Evolutionary conservation across 192 early-diverging fungal species (phyloP), one percentile per base, ranked within the genome.

Genomic region (Coemansia nantahalensis): DNA sequence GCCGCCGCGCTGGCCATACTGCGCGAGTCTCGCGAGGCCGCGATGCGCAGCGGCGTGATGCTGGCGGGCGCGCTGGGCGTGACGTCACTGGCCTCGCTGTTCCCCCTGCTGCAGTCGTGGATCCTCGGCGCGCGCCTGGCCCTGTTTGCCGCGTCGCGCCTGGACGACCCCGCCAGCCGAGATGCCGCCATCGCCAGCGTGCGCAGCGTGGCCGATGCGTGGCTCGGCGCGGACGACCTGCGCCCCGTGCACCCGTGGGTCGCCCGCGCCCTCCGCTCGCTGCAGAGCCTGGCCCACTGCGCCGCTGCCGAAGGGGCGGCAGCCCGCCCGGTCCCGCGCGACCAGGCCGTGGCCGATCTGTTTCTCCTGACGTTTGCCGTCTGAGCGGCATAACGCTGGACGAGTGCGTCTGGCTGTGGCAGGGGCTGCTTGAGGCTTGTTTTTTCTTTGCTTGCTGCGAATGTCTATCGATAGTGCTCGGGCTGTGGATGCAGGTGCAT

Each of bases 41-140:
- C 39, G 9, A 16, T 42, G 26, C 17, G 21, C 8, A 24, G 41
- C 16, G 59, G 59, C 15, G 59, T 61, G 16, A 53, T 23, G 22
- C 10, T 51, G 14, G 23, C 35, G 8, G 59, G 67, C 13, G 44
- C 54, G 23, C 50, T 70, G 23, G 59, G 59, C 0, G 64, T 38
- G 13, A 67, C 71, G 3, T 62, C 63, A 13, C 24, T 59, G 41
- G 42, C 71, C 5, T 17, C 31, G 24, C 47, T 75, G 42, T 75
- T 67, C 28, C 37, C 59, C 51, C 71, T 49, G 23, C 30, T 75
- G 34, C 71, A 75, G 56, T 66, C 71, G 37, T 75, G 71, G 71
- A 59, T 75, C 22, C 48, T 75, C 3, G 71, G 71, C 18, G 71
- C 71, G 23, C 71, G 64, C 8, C 42, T 75, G 39, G 47, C 51